Percentiles rank a stretch among this genome's conserved stretches.
phyloP scores from a whole-genome alignment of 2,329 filamentous ascomycete species.

The Botryotinia globosa region DNA sequence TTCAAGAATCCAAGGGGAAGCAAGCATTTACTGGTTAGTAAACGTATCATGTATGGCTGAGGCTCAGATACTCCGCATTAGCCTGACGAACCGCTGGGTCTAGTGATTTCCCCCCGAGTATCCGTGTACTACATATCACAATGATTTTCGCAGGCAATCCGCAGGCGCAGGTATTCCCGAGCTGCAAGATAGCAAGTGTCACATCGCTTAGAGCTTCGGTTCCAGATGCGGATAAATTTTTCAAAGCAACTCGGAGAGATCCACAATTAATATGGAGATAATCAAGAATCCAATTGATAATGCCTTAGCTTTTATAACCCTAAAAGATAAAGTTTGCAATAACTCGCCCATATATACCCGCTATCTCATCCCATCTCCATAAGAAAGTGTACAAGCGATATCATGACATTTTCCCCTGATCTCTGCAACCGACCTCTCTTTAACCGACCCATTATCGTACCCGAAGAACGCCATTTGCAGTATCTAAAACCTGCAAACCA shows the following conservation, averaged over 20 bases:
- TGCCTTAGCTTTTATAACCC: slow-evolving; percentile 2
- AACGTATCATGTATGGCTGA: not conserved
- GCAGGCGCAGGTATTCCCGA: not conserved
- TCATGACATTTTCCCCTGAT: slow-evolving; percentile 1
- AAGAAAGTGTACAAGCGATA: slow-evolving; percentile 13
- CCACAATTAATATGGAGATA: not conserved
- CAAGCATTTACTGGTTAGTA: not conserved
- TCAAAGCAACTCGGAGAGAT: not conserved
- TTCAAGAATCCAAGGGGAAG: not conserved
- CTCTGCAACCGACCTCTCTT: slow-evolving; percentile 13
- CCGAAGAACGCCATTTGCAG: slow-evolving; percentile 19
- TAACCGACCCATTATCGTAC: slow-evolving; percentile 7
- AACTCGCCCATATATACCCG: not conserved
- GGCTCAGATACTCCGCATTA: not conserved
- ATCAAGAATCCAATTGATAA: not conserved
- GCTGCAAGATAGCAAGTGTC: not conserved
- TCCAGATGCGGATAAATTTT: not conserved
- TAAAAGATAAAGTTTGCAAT: not conserved
- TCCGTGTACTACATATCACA: not conserved
- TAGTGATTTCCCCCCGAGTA: not conserved
- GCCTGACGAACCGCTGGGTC: not conserved
- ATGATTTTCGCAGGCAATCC: slow-evolving; percentile 1
- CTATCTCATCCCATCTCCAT: not conserved
- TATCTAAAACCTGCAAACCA: slow-evolving; percentile 12
- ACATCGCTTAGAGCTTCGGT: not conserved